These are phyloP conservation scores for Pseudofabraea citricarpa DNA, from an alignment of 2,329 filamentous ascomycete genomes.

Conservation along the genomic window DNA sequence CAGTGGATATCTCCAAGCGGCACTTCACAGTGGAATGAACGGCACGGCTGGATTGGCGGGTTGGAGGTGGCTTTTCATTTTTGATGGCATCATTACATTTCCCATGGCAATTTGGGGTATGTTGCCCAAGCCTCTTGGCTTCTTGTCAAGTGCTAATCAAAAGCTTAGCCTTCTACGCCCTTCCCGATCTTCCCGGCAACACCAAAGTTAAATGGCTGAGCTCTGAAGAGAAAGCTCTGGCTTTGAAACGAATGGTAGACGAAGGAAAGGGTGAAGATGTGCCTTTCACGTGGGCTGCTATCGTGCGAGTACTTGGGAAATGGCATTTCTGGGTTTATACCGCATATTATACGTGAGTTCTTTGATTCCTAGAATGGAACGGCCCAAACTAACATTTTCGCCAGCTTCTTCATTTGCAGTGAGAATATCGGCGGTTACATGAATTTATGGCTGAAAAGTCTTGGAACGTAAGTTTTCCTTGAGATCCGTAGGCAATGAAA, in stretches of 20 bases:
- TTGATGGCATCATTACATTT: conserved; percentile 20
- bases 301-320: conserved; percentile 23
- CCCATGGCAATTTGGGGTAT: conserved; percentile 25
- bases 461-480: conserved; percentile 15
- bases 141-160: no score
- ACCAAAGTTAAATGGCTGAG: conserved; percentile 14
- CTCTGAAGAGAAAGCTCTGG: conserved; percentile 14
- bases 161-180: conserved; percentile 12
- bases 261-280: conserved; percentile 14
- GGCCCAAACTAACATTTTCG: no score
- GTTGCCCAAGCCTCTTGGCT: no score
- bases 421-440: conserved; percentile 23
- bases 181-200: conserved; percentile 9
- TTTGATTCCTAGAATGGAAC: no score
- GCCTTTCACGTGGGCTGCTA: conserved; percentile 17
- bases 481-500: conserved; percentile 20
- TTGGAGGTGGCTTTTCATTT: conserved; percentile 22
- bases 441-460: conserved; percentile 18
- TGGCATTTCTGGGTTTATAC: conserved; percentile 31
- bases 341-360: conserved; percentile 25
- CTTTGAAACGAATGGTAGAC: conserved; percentile 12
- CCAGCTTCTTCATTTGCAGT: conserved; percentile 24
- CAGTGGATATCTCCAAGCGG: conserved; percentile 16
- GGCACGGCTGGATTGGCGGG: conserved; percentile 14
- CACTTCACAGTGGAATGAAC: conserved; percentile 18